Conservation (phyloP, 768 basidiomycete species). For the Termitomyces sp. region DNA sequence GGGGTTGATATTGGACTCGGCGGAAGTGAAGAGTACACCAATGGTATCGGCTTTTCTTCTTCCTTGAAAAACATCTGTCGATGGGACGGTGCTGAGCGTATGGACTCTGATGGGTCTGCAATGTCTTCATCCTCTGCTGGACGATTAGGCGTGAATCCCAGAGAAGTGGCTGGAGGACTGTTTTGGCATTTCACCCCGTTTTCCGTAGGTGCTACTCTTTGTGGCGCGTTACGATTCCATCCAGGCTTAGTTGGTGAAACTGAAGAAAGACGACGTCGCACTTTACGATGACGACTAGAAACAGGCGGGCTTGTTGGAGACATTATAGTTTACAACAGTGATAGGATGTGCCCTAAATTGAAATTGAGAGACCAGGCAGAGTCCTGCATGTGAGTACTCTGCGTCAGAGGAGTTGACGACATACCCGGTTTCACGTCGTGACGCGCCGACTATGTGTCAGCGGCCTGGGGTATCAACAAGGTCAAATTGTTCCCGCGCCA, state of each 20-base stretch:
- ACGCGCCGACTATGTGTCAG: constrained; percentile 3
- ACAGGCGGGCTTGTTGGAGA: background rate
- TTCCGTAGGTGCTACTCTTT: constrained; percentile 17
- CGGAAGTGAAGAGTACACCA: constrained; percentile 70
- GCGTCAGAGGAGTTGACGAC: background rate
- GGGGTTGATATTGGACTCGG: constrained; percentile 62
- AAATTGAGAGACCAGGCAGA: background rate
- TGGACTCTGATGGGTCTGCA: constrained; percentile 9
- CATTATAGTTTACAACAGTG: background rate
- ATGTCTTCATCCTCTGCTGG: constrained; percentile 26
- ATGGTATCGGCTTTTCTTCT: constrained; percentile 29
- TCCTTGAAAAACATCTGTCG: constrained; percentile 15
- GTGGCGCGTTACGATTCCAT: constrained; percentile 22
- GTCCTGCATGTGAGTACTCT: background rate
- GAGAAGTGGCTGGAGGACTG: constrained; percentile 23
- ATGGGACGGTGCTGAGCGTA: constrained; percentile 13
- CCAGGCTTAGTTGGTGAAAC: constrained; percentile 19
- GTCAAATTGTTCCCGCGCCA: no score
- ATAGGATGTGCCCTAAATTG: background rate
- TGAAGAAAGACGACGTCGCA: constrained; percentile 30
- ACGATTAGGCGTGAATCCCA: constrained; percentile 18
- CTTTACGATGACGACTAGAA: constrained; percentile 24
- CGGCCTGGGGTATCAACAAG: background rate
- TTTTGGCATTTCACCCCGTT: constrained; percentile 10
- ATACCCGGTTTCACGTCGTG: background rate